Conservation (phyloP, 176 grass and related monocot genomes). For the Oryza longistaminata region DNA sequence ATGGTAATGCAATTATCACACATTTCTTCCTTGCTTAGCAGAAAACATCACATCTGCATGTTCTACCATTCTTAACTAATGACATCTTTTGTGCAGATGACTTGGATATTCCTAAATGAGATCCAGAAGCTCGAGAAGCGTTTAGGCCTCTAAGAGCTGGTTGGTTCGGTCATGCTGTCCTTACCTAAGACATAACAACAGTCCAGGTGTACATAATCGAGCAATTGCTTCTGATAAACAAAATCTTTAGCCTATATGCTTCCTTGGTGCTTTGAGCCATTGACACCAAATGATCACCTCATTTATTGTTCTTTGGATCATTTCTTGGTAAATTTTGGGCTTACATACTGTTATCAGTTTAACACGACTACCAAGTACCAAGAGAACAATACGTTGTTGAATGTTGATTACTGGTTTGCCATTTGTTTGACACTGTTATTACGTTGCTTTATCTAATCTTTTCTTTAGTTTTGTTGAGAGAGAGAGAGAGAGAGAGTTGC, state of each 20-base stretch:
- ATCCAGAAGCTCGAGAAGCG: constrained; percentile 79
- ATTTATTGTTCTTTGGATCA: constrained; percentile 4
- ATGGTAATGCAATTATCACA: constrained; percentile 61
- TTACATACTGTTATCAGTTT: constrained; percentile 17
- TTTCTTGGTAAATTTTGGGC: constrained; percentile 4
- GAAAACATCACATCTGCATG: background rate
- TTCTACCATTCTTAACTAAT: constrained; percentile 23
- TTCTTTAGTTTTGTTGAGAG: too few relatives aligned
- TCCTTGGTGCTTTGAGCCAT: constrained; percentile 5
- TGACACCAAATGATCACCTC: constrained; percentile 7
- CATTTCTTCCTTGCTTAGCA: background rate
- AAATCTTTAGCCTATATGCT: constrained; percentile 31
- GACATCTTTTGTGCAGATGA: constrained; percentile 61
- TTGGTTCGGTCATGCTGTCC: background rate
- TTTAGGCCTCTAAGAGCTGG: constrained; percentile 53
- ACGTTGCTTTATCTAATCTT: too few relatives aligned
- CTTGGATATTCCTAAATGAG: constrained; percentile 98
- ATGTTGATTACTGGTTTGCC: background rate
- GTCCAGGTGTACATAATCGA: constrained; percentile 14
- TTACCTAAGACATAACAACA: constrained; percentile 9
- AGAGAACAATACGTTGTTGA: background rate
- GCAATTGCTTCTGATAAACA: constrained; percentile 34
- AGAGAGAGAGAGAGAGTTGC: too few relatives aligned
- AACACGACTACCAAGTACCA: constrained; percentile 19
- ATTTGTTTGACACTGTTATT: too few relatives aligned